Evolutionary conservation across 805 yeast genomes (phyloP), one percentile per base, ranked within the genome.

Genomic region (Zygoascus biomembranicola): DNA sequence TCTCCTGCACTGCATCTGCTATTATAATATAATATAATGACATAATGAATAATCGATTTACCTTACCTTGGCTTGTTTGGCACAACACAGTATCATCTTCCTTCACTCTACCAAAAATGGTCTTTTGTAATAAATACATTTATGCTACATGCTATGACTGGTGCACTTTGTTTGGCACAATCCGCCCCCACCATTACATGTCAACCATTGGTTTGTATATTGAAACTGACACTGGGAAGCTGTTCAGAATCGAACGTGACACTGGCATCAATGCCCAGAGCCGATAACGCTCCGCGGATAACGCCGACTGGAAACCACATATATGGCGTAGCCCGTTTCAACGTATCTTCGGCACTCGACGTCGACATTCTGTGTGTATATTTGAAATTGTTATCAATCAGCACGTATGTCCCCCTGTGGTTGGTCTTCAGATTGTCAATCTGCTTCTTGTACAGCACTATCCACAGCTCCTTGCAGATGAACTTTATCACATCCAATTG

Each of bases 401-500:
- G 73, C 26, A 89, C 92, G 67, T 81, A 87, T 0, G 90, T 86
- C 6, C 94, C 85, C 41, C 95, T 72, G 66, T 94, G 97, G 65
- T 94, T 94, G 1, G 99, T 94, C 57, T 95, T 79, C 55, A 94
- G 74, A 60, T 89, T 90, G 66, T 90, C 97, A 74, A 94, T 87
- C 66, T 87, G 97, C 68, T 90, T 92, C 41, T 82, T 80, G 69
- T 81, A 89, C 31, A 92, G 65, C 51, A 77, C 70, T 61, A 79
- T 82, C 98, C 98, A 94, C 31, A 90, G 85, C 60, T 90, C 97
- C 47, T 95, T 78, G 66, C 98, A 90, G 5, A 94, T 79, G 66
- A 88, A 90, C 69, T 92, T 92, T 88, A 94, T 87, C 42, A 92
- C 78, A 59, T 87, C 90, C 41, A 92, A 69, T 11, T 86, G 75